Evolutionary conservation across 331 rosid genomes (phyloP).

Genomic region (Cydonia oblonga): DNA sequence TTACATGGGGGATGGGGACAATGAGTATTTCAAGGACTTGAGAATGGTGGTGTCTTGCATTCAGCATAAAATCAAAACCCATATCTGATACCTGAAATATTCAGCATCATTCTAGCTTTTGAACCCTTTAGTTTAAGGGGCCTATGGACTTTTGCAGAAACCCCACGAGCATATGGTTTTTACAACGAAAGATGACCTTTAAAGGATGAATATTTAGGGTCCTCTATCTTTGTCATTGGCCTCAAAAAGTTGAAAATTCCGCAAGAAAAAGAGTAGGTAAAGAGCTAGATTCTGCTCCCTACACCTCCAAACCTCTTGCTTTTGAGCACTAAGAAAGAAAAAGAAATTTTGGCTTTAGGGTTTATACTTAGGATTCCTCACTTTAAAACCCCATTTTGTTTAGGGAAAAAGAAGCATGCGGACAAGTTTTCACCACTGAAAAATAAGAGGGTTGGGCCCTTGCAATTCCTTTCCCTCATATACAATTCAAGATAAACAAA

Average conservation of each 20-base stretch:
- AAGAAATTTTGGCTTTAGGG: conserved; percentile 56
- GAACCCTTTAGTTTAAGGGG: conserved; percentile 31
- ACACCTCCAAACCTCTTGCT: conserved; percentile 16
- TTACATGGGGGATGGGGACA: conserved; percentile 32
- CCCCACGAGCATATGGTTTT: conserved; percentile 43
- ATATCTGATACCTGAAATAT: conserved; percentile 18
- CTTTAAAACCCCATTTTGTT: conserved; percentile 29
- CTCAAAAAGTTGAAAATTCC: conserved; percentile 44
- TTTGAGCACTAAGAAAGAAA: conserved; percentile 21
- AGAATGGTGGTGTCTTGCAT: conserved; percentile 60
- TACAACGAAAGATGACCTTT: conserved; percentile 23
- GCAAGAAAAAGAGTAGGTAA: conserved; percentile 24
- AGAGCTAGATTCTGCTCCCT: conserved; percentile 31
- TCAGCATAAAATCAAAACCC: conserved; percentile 65
- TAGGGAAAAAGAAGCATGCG: conserved; percentile 1
- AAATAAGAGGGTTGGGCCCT: conserved; percentile 20
- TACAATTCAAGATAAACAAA: neutral
- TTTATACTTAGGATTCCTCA: conserved; percentile 71
- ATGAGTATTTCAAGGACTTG: conserved; percentile 32
- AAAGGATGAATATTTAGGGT: conserved; percentile 15
- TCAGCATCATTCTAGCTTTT: conserved; percentile 68
- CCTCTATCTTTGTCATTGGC: conserved; percentile 33
- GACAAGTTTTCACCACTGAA: neutral
- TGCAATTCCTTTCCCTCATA: neutral
- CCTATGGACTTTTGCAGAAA: conserved; percentile 35